Conservation (phyloP, 2,329 filamentous ascomycete species). For the Phialocephala sp. region DNA sequence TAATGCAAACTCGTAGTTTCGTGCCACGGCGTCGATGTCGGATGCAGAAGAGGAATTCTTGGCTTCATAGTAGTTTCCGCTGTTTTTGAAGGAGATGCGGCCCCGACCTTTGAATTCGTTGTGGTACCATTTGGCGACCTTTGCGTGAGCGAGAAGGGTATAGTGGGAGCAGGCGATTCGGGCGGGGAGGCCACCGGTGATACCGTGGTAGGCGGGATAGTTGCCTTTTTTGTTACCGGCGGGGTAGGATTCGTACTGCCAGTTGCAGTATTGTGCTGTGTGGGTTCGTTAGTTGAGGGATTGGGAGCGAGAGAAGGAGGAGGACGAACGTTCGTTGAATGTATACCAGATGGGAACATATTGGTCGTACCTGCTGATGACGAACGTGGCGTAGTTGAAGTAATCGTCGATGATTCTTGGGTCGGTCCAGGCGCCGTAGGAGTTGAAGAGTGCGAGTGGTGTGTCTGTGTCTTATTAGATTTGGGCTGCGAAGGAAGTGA, state of each 20-base stretch:
- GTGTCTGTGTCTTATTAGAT: slow-evolving; percentile 26
- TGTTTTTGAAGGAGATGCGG: slow-evolving; percentile 54
- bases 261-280: slow-evolving; percentile 51
- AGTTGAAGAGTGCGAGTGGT: slow-evolving; percentile 46
- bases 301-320: slow-evolving; percentile 22
- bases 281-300: neutral
- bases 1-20: slow-evolving; percentile 51
- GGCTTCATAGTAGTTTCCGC: slow-evolving; percentile 53
- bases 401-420: slow-evolving; percentile 56
- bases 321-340: slow-evolving; percentile 56
- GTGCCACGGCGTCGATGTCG: slow-evolving; percentile 39
- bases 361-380: slow-evolving; percentile 57
- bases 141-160: slow-evolving; percentile 55
- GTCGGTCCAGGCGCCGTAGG: slow-evolving; percentile 52
- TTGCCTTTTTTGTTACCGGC: slow-evolving; percentile 46
- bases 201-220: slow-evolving; percentile 51
- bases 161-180: slow-evolving; percentile 52
- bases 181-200: slow-evolving; percentile 47
- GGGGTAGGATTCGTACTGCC: slow-evolving; percentile 53
- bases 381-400: slow-evolving; percentile 58
- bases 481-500: neutral
- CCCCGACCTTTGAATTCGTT: slow-evolving; percentile 57
- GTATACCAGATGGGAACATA: slow-evolving; percentile 59
- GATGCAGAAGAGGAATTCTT: slow-evolving; percentile 43
- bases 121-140: slow-evolving; percentile 59